Conservation (phyloP, 2,329 filamentous ascomycete species). For the Ophiostoma sp. region DNA sequence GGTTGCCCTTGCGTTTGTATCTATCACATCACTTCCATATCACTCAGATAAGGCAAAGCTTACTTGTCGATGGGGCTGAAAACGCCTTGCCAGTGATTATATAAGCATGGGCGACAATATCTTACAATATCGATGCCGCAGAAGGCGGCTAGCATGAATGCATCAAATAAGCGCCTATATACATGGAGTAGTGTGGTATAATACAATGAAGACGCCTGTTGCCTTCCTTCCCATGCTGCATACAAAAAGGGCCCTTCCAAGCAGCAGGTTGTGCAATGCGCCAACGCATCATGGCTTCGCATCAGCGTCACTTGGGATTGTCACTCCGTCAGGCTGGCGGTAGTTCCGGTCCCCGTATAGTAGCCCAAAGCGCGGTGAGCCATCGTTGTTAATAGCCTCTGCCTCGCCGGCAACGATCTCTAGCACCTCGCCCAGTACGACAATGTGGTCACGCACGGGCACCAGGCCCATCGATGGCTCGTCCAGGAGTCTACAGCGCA, state of each 20-base stretch:
- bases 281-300: not conserved
- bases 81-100: not conserved
- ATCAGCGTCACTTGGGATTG: constrained; percentile 7
- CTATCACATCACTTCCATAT: not conserved
- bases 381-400: constrained; percentile 26
- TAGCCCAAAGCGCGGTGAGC: constrained; percentile 40
- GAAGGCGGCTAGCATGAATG: not conserved
- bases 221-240: not conserved
- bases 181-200: not conserved
- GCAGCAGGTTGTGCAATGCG: not conserved
- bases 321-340: constrained; percentile 37
- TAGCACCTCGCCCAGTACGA: constrained; percentile 48
- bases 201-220: not conserved
- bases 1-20: not conserved
- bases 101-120: not conserved
- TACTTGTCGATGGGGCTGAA: not conserved
- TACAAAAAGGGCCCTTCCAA: not conserved
- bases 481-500: constrained; percentile 35
- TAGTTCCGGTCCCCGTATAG: constrained; percentile 48
- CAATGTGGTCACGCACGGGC: constrained; percentile 48
- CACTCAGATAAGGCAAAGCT: not conserved
- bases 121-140: not conserved
- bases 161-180: not conserved
- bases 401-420: constrained; percentile 38
- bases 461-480: constrained; percentile 41